Conservation (phyloP, 805 yeast species). For the Wickerhamiella occidentalis region DNA sequence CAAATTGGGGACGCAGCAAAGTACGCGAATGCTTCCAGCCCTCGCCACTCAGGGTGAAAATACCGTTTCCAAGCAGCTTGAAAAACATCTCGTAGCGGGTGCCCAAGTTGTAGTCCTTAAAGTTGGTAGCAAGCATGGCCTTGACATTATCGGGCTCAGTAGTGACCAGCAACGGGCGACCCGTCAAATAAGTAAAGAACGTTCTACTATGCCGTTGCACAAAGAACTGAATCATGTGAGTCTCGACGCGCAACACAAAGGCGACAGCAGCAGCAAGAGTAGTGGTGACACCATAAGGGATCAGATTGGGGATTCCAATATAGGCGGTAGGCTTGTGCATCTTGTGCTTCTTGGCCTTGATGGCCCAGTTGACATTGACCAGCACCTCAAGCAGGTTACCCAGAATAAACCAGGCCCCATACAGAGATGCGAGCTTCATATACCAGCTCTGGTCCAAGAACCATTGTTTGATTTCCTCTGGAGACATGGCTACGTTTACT, state of each 20-base stretch:
- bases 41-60: conserved; percentile 27
- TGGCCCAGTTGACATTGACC: not conserved
- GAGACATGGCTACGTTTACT: not conserved
- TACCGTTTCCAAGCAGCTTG: conserved; percentile 27
- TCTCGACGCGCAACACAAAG: not conserved
- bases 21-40: conserved; percentile 30
- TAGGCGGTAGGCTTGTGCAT: not conserved
- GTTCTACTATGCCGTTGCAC: not conserved
- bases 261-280: conserved; percentile 1
- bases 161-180: conserved; percentile 16
- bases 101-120: conserved; percentile 26
- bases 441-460: not conserved
- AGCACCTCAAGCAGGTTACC: conserved; percentile 5
- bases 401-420: not conserved
- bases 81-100: conserved; percentile 21
- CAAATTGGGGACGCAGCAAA: conserved; percentile 28
- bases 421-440: not conserved
- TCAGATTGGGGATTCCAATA: not conserved
- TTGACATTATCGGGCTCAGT: conserved; percentile 28
- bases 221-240: conserved; percentile 9
- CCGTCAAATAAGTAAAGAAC: not conserved
- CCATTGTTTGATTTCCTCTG: conserved; percentile 1
- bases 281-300: conserved; percentile 5
- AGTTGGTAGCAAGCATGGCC: conserved; percentile 26
- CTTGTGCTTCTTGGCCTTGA: not conserved